Conservation (phyloP, 164 flowering plant species). For the Euptelea pleiosperma region DNA sequence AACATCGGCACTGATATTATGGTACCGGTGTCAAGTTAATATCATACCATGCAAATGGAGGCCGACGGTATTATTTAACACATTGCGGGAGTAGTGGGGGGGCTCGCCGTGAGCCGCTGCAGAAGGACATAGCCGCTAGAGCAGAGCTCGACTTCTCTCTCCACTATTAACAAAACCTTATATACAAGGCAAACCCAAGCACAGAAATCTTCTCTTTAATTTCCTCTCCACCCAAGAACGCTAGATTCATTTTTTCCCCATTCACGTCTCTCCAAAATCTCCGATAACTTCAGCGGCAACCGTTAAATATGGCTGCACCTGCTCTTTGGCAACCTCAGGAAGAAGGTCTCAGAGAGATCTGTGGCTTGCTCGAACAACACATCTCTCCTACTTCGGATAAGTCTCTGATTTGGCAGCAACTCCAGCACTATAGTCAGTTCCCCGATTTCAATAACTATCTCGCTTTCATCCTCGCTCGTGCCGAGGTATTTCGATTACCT, state of each 20-base stretch:
- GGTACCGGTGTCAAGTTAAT: too few species aligned
- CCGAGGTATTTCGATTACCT: constrained; percentile 47
- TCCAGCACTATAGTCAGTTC: constrained; percentile 81
- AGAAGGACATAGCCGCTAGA: too few species aligned
- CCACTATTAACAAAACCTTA: too few species aligned
- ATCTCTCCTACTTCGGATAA: constrained; percentile 83
- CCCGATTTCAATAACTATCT: constrained; percentile 99
- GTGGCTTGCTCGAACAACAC: constrained; percentile 76
- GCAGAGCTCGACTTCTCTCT: too few species aligned
- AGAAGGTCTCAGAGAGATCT: constrained; percentile 86
- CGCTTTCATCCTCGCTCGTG: constrained; percentile 79
- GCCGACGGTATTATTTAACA: too few species aligned
- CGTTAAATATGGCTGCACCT: constrained; percentile 18
- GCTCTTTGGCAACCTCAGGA: constrained; percentile 77
- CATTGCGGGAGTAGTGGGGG: too few species aligned
- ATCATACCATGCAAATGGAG: too few species aligned
- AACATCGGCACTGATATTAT: too few species aligned
- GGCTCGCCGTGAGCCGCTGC: too few species aligned
- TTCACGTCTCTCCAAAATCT: neutral
- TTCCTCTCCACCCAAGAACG: neutral
- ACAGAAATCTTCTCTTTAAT: neutral
- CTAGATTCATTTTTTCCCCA: neutral
- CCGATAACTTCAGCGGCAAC: neutral
- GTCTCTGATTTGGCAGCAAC: constrained; percentile 83
- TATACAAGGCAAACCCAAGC: too few species aligned